Evolutionary conservation across 73 alveolate species (phyloP).

Genomic region (Paramecium tetraurelia): DNA sequence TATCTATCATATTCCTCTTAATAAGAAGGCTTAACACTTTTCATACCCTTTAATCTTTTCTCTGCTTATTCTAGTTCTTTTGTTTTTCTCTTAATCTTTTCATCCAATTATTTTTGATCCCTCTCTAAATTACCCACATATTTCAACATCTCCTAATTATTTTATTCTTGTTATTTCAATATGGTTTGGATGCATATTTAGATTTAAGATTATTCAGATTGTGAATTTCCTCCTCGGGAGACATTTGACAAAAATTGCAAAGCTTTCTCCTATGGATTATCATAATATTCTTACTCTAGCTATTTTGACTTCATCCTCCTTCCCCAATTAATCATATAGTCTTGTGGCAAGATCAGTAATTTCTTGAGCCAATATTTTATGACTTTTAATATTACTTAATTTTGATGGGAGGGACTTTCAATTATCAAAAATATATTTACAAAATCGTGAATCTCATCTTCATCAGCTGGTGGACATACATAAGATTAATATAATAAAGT

Average conservation of each 20-base stretch:
- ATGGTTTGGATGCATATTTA: background rate
- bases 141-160: constrained; percentile 35
- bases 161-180: constrained; percentile 47
- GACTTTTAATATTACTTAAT: constrained; percentile 76
- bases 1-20: constrained; percentile 54
- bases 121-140: constrained; percentile 37
- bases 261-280: constrained; percentile 35
- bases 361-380: constrained; percentile 84
- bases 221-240: background rate
- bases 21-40: constrained; percentile 56
- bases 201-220: constrained; percentile 34
- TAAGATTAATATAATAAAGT: constrained; percentile 94
- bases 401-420: constrained; percentile 66
- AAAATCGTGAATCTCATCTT: constrained; percentile 69
- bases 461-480: constrained; percentile 77
- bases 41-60: constrained; percentile 40
- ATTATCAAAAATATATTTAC: constrained; percentile 40
- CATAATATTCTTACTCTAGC: background rate
- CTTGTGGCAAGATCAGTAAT: constrained; percentile 93
- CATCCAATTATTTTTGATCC: constrained; percentile 9
- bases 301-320: constrained; percentile 92
- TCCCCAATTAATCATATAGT: constrained; percentile 91
- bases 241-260: constrained; percentile 35
- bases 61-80: constrained; percentile 48
- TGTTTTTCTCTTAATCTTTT: background rate